Conservation (phyloP, 176 grass and related monocot genomes). For the Thinopyrum elongatum region DNA sequence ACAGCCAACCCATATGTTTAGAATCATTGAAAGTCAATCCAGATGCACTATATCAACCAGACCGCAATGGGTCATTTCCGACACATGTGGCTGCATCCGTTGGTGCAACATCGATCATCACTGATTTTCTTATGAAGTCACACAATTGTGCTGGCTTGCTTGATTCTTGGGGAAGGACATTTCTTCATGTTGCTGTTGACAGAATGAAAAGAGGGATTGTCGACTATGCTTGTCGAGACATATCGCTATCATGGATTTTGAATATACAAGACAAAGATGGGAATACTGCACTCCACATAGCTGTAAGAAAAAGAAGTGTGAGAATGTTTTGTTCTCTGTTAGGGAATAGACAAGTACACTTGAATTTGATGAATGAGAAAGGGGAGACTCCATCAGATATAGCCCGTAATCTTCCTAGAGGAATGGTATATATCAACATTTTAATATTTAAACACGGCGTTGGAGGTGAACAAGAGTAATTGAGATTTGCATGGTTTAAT, state of each 20-base stretch:
- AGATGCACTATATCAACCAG: neutral
- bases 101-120: neutral
- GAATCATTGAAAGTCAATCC: neutral
- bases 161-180: neutral
- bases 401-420: rapidly evolving
- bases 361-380: neutral
- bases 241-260: neutral
- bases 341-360: neutral
- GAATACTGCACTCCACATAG: neutral
- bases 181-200: neutral
- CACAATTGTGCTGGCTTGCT: neutral
- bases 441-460: neutral
- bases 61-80: neutral
- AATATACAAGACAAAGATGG: neutral
- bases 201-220: neutral
- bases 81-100: neutral
- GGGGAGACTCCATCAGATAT: neutral
- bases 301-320: neutral
- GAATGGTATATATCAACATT: no score
- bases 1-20: no score
- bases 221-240: neutral
- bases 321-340: neutral
- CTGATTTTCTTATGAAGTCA: neutral
- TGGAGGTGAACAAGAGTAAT: neutral
- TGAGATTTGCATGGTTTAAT: no score